Base-by-base conservation (phyloP, 139 green algal genomes). In the Pleodorina starrii region DNA sequence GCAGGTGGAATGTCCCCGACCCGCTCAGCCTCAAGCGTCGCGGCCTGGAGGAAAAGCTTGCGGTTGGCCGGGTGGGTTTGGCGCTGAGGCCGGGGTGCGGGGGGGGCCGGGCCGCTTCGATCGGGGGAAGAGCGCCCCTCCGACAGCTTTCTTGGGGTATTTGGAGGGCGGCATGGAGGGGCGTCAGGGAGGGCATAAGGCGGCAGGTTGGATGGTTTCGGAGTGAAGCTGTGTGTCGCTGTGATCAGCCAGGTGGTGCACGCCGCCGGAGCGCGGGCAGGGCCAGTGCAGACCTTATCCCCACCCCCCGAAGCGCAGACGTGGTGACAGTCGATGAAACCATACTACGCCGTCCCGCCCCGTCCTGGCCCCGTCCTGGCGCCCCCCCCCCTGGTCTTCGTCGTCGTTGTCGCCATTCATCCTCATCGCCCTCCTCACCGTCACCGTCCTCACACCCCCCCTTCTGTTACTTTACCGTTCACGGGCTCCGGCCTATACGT, bases 1-100 rank as follows among this genome's bases (percentile, higher is more conserved):
- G 14, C 76, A 84, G 76, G 76, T 84, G 76, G 76, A 25, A 69
- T n/a, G 46, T 84, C 7, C 76, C 76, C 0, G 76, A 84, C 1
- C 46, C 50, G 17, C n/a, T 17, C 23, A 66, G 44, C 25, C 17
- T 29, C 43, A 83, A 42, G 27, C 44, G 74, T 11, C 46, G 74
- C 44, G 27, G 14, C 27, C 5, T 21, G 2, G 11, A 11, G 27
- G 12, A 29, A 35, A 11, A 6, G 23, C 17, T 7, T 25, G 74
- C 43, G 11, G 44, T 43, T 43, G 5, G 14, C 7, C 1, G 1
- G 74, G 74, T 66, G 44, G n/a, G 74, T 66, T 66, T 32, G 54
- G 21, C 29, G 5, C 5, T 66, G 54, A 25, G 5, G 25, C 29
- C 54, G 9, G 54, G n/a, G n/a, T n/a, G n/a, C n/a, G n/a, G n/a